These are phyloP conservation scores for Bothriochloa decipiens DNA, from an alignment of 176 grass and related monocot species.

Conservation along the genomic window DNA sequence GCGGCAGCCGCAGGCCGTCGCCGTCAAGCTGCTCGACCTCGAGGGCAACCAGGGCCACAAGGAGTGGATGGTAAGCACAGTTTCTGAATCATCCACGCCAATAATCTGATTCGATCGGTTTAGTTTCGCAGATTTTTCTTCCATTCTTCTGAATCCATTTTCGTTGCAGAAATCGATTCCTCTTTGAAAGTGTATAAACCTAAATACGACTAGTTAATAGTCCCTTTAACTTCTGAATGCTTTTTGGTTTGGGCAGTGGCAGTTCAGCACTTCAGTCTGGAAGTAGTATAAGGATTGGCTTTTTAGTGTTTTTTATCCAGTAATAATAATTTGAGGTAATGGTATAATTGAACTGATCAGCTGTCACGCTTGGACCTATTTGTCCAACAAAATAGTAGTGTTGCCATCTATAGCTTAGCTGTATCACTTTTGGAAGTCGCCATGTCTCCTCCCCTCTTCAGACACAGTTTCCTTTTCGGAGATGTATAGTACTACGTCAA, in stretches of 20 bases:
- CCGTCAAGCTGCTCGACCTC: constrained; percentile 73
- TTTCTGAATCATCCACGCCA: background rate
- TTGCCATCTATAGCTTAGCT: constrained; percentile 22
- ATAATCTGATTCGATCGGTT: background rate
- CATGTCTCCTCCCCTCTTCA: constrained; percentile 17
- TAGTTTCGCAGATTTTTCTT: background rate
- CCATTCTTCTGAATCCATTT: background rate
- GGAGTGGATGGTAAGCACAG: constrained; percentile 68
- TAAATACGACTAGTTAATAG: background rate
- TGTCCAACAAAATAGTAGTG: background rate
- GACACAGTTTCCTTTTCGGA: background rate
- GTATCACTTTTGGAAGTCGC: constrained; percentile 28
- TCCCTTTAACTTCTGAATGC: background rate
- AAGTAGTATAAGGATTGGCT: background rate
- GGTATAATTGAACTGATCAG: background rate
- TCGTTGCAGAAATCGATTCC: background rate
- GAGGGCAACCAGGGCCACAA: constrained; percentile 73
- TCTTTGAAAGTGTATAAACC: background rate
- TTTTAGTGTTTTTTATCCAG: background rate
- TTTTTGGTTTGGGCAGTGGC: background rate
- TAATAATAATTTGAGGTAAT: background rate
- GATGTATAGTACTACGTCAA: background rate
- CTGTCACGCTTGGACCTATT: background rate
- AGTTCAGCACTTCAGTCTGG: background rate
- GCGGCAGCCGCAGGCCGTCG: constrained; percentile 57